These are phyloP conservation scores for Austroboletus festivus DNA, from an alignment of 768 basidiomycete genomes.

Conservation along the genomic window DNA sequence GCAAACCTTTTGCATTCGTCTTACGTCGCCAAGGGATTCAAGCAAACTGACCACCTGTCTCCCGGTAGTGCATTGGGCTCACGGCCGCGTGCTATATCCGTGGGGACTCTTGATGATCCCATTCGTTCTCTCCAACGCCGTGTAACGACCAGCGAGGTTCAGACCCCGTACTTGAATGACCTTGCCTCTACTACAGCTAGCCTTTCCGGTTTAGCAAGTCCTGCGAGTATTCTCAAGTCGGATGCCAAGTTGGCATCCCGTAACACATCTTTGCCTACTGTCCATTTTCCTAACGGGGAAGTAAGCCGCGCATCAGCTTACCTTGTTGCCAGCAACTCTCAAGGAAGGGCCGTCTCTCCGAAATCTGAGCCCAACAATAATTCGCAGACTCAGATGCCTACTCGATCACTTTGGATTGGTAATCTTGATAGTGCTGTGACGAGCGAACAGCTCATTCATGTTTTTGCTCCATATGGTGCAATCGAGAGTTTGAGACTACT, in stretches of 20 bases:
- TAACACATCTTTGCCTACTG: slow-evolving; percentile 42
- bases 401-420: slow-evolving; percentile 96
- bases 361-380: slow-evolving; percentile 65
- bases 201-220: slow-evolving; percentile 24
- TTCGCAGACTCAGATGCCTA: slow-evolving; percentile 86
- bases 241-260: slow-evolving; percentile 51
- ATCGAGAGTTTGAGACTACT: slow-evolving; percentile 93
- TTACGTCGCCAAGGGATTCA: slow-evolving; percentile 71
- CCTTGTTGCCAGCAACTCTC: slow-evolving; percentile 61
- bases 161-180: slow-evolving; percentile 56
- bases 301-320: slow-evolving; percentile 61
- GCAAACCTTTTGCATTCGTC: slow-evolving; percentile 52
- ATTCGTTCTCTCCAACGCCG: slow-evolving; percentile 67
- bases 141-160: slow-evolving; percentile 54
- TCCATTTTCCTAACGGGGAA: slow-evolving; percentile 71
- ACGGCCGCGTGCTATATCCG: slow-evolving; percentile 81
- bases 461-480: slow-evolving; percentile 95
- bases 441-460: slow-evolving; percentile 90
- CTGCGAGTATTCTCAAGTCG: slow-evolving; percentile 53
- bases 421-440: slow-evolving; percentile 94
- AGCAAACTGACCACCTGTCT: slow-evolving; percentile 64
- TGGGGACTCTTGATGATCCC: slow-evolving; percentile 83
- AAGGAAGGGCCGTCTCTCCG: slow-evolving; percentile 78
- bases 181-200: slow-evolving; percentile 39
- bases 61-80: slow-evolving; percentile 39